Base-by-base conservation (phyloP, 331 rosid genomes). In the Stylosanthes scabra region DNA sequence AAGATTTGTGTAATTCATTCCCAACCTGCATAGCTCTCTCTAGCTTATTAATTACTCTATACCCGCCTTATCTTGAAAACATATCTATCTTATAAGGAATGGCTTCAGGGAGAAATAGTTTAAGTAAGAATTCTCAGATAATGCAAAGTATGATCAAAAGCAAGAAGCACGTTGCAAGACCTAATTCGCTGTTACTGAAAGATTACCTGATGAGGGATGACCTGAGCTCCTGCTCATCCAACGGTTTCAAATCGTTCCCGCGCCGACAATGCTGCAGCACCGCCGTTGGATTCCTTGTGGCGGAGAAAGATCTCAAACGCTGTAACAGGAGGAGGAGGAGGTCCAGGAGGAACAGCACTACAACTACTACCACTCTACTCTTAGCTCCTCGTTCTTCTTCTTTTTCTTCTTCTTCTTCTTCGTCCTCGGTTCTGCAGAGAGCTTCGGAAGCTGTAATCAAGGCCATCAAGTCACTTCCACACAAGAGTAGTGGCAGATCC, bases 171-270 rank as follows among this genome's bases (percentile, higher is more conserved):
- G 15, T 51, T 2, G 25, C 75, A 45, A 77, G 60, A 10, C 57
- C 61, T 5, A 31, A 31, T 31, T 31, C 88, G 40, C 29, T 84
- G 63, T 72, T 88, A 79, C 91, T 88, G 6, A 94, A 87, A 57
- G 99, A 91, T 73, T 89, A 71, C 25, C 90, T 94, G 1, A 72
- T 94, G 1, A 74, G 75, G 49, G 97, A 94, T 52, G 96, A 94
- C 67, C 75, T 85, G 2, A 77, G 96, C 42, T 94, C 97, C 5
- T 85, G 89, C 71, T 91, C 99, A 65, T 94, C 96, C 45, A 85
- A 73, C 81, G 96, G 96, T 42, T 89, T 91, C 89, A 87, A 83
- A 70, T 88, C 96, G 11, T 74, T 94, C 15, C 91, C 97, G 0
- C 91, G 97, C 25, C 76, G 87, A 34, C 91, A 82, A 46, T 94